Conservation (phyloP, 2,329 filamentous ascomycete species). For the Talaromyces sp. region DNA sequence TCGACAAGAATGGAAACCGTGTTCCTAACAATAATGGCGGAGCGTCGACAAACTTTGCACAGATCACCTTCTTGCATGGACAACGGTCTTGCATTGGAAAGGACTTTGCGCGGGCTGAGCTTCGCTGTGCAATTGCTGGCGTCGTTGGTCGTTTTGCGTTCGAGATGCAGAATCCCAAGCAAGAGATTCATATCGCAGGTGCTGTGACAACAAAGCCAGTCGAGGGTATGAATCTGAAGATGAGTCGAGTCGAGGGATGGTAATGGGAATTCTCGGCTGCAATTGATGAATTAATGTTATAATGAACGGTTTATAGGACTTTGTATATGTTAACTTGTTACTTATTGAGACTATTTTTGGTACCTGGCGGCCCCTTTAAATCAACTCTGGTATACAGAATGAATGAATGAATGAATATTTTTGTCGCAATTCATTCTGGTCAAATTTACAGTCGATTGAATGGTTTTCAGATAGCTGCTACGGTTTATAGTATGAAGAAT, state of each 20-base stretch:
- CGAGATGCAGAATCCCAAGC: constrained; percentile 40
- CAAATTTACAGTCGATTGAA: no score
- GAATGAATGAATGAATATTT: no score
- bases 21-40: constrained; percentile 57
- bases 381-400: no score
- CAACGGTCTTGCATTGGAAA: constrained; percentile 44
- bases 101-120: constrained; percentile 47
- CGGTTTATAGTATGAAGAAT: no score
- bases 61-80: constrained; percentile 45
- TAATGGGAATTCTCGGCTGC: constrained; percentile 10
- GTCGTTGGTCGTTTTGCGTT: constrained; percentile 40
- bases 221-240: constrained; percentile 42
- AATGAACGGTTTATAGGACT: background rate
- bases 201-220: constrained; percentile 44
- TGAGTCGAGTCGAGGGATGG: constrained; percentile 37
- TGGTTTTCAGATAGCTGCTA: no score
- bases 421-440: no score
- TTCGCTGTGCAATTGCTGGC: constrained; percentile 43
- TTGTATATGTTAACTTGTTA: no score
- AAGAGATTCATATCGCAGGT: constrained; percentile 39
- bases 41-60: constrained; percentile 41
- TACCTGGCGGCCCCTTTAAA: no score
- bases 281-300: background rate
- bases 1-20: constrained; percentile 56
- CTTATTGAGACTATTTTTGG: no score